These are phyloP conservation scores for Camellia sinensis DNA, from an alignment of 148 eudicot species.

Conservation along the genomic window DNA sequence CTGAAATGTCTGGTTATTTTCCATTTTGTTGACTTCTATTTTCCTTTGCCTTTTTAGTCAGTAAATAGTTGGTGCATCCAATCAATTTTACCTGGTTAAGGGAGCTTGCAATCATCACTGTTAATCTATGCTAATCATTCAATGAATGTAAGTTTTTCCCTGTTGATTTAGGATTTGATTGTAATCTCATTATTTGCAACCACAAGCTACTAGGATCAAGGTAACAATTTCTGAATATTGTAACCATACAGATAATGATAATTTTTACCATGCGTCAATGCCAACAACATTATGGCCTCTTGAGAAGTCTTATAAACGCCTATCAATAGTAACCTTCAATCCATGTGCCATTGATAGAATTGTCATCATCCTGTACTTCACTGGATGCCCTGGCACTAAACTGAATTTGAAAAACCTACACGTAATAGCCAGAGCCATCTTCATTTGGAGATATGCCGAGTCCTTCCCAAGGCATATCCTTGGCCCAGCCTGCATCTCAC, in stretches of 20 bases:
- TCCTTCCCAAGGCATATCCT: constrained; percentile 95
- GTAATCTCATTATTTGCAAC: background rate
- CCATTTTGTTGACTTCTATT: background rate
- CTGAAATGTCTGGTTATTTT: background rate
- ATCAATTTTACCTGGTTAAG: background rate
- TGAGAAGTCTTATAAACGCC: constrained; percentile 27
- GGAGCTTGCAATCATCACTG: constrained; percentile 4
- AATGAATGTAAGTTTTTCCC: background rate
- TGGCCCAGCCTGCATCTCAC: constrained; percentile 74
- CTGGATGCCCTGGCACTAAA: constrained; percentile 64
- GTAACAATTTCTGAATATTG: background rate
- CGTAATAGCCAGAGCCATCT: constrained; percentile 80
- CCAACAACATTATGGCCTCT: background rate
- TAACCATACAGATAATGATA: background rate
- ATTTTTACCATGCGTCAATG: background rate
- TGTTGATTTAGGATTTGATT: background rate
- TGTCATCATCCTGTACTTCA: constrained; percentile 93
- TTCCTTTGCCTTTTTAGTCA: background rate
- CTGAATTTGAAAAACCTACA: constrained; percentile 74
- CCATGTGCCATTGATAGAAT: constrained; percentile 87
- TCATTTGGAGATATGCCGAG: constrained; percentile 94
- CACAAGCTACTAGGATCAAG: background rate
- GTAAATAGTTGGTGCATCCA: background rate
- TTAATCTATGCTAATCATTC: background rate
- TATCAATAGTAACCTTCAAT: constrained; percentile 54